Base-by-base conservation (phyloP, 768 basidiomycete genomes). In the Dacryopinax spathularia region DNA sequence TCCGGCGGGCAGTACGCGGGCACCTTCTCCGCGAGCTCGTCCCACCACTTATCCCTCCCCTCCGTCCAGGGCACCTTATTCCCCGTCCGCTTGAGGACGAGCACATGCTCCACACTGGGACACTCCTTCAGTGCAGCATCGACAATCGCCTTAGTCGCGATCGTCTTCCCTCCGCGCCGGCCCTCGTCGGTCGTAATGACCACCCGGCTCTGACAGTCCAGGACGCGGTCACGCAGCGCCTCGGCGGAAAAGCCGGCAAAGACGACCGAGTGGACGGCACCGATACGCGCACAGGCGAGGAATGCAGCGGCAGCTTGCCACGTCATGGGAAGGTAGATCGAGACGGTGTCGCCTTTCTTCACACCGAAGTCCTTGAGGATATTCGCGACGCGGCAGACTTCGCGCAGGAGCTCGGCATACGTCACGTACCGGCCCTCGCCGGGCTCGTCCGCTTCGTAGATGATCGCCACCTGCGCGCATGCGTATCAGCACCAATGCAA, bases 161-260 rank as follows among this genome's bases (percentile, higher is more conserved):
- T 94, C 4, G 86, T 77, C 79, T 97, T 98, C 31, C 95, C 95
- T 64, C 95, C 95, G 62, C 95, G 84, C 63, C 82, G 80, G 41
- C 95, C 95, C 76, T 99, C 95, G 72, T 99, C 95, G 34, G 87
- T 86, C 10, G 95, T 99, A 70, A 99, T 91, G 65, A 99, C 77
- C n/a, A 99, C 90, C 44, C 86, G 83, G 34, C 84, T 89, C 69
- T 82, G 81, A 76, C 95, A 96, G 73, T 99, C 95, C 44, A 84
- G 81, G 20, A 93, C 82, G 61, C 95, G 86, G 75, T 98, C 95
- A 36, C 95, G 84, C 56, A 99, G 85, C 1, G 89, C 87, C 76
- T 99, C 95, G 9, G 94, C 85, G 7, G 88, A 90, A 79, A 99
- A 99, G 5, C 95, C 95, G 56, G 95, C 95, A 67, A 99, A 99